A percentile compares a stretch with the other conserved stretches of the same genome.
phyloP scores from a whole-genome alignment of 2,329 filamentous ascomycete genomes.

The Graphium sp. region DNA sequence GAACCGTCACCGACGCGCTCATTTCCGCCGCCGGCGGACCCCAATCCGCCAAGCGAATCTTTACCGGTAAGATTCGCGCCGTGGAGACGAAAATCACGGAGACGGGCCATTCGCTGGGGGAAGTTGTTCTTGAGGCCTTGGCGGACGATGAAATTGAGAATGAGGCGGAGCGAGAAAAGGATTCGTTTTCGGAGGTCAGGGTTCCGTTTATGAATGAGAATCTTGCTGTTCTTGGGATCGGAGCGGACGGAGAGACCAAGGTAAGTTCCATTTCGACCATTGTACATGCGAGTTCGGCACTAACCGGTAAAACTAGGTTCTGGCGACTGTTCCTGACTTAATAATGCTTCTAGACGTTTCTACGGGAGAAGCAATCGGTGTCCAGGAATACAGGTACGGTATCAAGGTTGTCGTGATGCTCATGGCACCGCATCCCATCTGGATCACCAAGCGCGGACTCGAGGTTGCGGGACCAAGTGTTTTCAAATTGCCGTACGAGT shows the following conservation, averaged over 20 bases:
- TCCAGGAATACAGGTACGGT: constrained; percentile 38
- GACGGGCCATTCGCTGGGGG: constrained; percentile 22
- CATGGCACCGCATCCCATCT: constrained; percentile 24
- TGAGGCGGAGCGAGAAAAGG: constrained; percentile 38
- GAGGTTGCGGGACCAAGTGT: constrained; percentile 29
- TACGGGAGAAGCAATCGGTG: constrained; percentile 37
- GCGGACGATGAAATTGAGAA: constrained; percentile 17
- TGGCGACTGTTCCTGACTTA: constrained; percentile 39
- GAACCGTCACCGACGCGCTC: constrained; percentile 17
- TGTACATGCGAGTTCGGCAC: neutral
- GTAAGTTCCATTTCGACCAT: constrained; percentile 17
- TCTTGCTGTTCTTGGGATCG: constrained; percentile 22
- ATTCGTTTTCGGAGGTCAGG: constrained; percentile 4
- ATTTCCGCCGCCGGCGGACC: constrained; percentile 20
- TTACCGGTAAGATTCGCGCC: constrained; percentile 11
- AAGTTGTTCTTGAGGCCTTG: constrained; percentile 20
- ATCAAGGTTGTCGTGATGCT: constrained; percentile 30
- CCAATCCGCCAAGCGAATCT: constrained; percentile 9
- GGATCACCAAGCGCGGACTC: constrained; percentile 27
- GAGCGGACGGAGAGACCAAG: constrained; percentile 37
- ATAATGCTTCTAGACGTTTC: constrained; percentile 37
- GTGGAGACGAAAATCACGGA: constrained; percentile 22
- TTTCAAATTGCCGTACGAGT: constrained; percentile 29
- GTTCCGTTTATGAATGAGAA: constrained; percentile 9
- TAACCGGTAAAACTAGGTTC: constrained; percentile 12